A percentile compares a stretch with the other conserved stretches of the same genome.
These are phyloP conservation scores for Alternaria sp. DNA, from an alignment of 2,329 filamentous ascomycete species.

Conservation along the genomic window DNA sequence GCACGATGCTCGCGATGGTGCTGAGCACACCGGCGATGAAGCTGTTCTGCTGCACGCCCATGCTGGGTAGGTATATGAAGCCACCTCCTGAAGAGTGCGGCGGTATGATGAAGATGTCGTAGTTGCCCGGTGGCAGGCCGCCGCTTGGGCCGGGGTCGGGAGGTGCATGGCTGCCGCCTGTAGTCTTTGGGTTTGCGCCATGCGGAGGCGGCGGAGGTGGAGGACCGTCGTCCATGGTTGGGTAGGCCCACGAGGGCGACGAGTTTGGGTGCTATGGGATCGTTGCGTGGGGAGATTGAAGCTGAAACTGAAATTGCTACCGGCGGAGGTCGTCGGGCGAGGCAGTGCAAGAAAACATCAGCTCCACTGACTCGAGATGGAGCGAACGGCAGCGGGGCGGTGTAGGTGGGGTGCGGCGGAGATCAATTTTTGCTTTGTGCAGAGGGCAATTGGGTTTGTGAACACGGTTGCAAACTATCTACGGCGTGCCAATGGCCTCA, in stretches of 20 bases:
- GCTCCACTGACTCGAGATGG: constrained; percentile 26
- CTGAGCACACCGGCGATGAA: constrained; percentile 86
- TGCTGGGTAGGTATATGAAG: constrained; percentile 91
- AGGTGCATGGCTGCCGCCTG: constrained; percentile 38
- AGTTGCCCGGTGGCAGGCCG: constrained; percentile 84
- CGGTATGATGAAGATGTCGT: constrained; percentile 97
- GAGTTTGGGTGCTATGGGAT: constrained; percentile 19
- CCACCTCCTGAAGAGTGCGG: constrained; percentile 87
- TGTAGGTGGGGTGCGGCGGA: constrained; percentile 8
- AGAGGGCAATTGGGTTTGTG: constrained; percentile 9
- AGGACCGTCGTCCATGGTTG: constrained; percentile 53
- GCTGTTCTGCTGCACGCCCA: constrained; percentile 85
- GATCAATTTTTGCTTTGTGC: constrained; percentile 3
- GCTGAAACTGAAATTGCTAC: constrained; percentile 2
- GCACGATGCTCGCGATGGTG: constrained; percentile 72
- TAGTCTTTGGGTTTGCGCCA: constrained; percentile 74
- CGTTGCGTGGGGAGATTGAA: constrained; percentile 6
- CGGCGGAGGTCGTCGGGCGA: constrained; percentile 9
- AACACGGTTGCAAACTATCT: constrained; percentile 11
- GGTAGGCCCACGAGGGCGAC: constrained; percentile 33
- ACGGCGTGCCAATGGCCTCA: background rate
- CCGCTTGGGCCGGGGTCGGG: constrained; percentile 35
- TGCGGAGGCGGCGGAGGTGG: constrained; percentile 86
- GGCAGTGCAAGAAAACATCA: constrained; percentile 36
- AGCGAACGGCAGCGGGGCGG: constrained; percentile 5